Base-by-base conservation (phyloP, 371 early-diverging fungal genomes). In the Chytridiales sp. region DNA sequence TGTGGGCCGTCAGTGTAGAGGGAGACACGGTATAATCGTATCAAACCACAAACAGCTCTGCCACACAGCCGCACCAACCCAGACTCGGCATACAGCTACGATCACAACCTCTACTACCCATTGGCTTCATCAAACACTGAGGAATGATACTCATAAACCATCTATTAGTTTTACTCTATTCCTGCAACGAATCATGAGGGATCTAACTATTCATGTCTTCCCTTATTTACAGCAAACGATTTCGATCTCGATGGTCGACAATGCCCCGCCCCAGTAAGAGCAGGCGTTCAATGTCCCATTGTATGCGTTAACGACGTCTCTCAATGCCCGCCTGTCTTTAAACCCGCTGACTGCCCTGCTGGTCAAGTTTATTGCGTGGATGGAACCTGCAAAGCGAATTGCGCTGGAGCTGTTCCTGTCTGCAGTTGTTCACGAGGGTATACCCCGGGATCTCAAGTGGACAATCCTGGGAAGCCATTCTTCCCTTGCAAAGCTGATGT, bases 291-390 rank as follows among this genome's bases (percentile, higher is more conserved):
- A 0, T 85, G 85, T 54, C 82, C 81, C 22, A 39, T 75, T 4
- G 49, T 85, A 31, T 85, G 85, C 60, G 83, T 80, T 15, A 70
- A 64, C 43, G 64, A 75, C 50, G 47, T 38, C 34, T 57, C 32
- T 30, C 29, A 49, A 15, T 80, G 79, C 62, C 81, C 82, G 17
- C 27, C 70, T 4, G 34, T 61, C 6, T 51, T 78, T 22, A 60
- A 29, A 19, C 56, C 75, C 17, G 67, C 77, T 13, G 70, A 65
- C 15, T 84, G 84, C 59, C 74, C 77, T 26, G 1, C 53, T 19
- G 84, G 79, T 5, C 64, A 67, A 40, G 43, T 40, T 21, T 81
- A 81, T 40, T 85, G 85, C 61, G 60, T 54, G 19, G 84, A 85
- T 59, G 85, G 85, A 36, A 68, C 72, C 17, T 85, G 85, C 66